Conservation (phyloP, 2,329 filamentous ascomycete genomes). For the Scopulariopsis brevicaulis region DNA sequence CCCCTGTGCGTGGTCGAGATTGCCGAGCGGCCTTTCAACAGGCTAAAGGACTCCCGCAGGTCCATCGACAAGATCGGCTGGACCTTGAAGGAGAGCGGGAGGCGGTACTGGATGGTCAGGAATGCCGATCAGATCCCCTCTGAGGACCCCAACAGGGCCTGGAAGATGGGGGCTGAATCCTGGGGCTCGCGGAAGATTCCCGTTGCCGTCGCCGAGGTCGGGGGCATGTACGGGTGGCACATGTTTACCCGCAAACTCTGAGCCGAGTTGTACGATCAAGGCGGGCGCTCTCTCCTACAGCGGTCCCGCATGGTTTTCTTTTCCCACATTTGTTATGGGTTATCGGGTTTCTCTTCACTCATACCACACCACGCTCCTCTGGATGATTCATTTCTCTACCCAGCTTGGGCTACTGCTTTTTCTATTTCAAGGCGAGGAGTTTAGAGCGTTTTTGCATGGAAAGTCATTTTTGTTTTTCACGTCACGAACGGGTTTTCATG, state of each 20-base stretch:
- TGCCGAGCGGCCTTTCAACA: slow-evolving; percentile 53
- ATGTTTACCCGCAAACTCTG: slow-evolving; percentile 51
- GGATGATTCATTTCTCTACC: background rate
- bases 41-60: slow-evolving; percentile 50
- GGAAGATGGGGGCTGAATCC: slow-evolving; percentile 78
- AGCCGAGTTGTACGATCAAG: slow-evolving; percentile 8
- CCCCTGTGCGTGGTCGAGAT: slow-evolving; percentile 71
- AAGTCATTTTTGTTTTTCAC: background rate
- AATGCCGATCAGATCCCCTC: slow-evolving; percentile 14
- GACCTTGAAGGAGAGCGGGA: slow-evolving; percentile 58
- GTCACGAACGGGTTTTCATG: background rate
- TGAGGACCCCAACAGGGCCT: slow-evolving; percentile 44
- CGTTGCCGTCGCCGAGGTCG: slow-evolving; percentile 82
- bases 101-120: slow-evolving; percentile 54
- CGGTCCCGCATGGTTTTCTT: slow-evolving; percentile 4
- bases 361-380: background rate
- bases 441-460: background rate
- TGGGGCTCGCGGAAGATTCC: slow-evolving; percentile 89
- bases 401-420: background rate
- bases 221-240: slow-evolving; percentile 77
- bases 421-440: slow-evolving; percentile 3
- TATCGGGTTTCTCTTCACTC: background rate
- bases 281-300: background rate
- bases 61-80: slow-evolving; percentile 55
- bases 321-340: slow-evolving; percentile 2